Evolutionary conservation across 2,329 filamentous ascomycete species (phyloP).

Genomic region (Fusarium buharicum): DNA sequence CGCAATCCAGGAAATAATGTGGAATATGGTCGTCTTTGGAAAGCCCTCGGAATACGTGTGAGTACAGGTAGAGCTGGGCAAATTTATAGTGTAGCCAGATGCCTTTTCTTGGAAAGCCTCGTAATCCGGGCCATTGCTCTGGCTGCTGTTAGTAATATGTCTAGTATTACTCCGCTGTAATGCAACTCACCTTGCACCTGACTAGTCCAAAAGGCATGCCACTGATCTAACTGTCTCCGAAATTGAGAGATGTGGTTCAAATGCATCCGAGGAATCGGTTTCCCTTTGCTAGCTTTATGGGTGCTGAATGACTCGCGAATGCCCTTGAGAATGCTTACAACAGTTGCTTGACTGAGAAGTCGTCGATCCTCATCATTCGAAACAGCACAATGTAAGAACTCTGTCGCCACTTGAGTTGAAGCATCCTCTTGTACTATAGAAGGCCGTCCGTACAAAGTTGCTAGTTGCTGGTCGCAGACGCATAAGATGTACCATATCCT

Average conservation of each 20-base stretch:
- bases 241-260: constrained; percentile 56
- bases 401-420: constrained; percentile 65
- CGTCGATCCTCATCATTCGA: constrained; percentile 64
- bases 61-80: constrained; percentile 54
- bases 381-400: constrained; percentile 60
- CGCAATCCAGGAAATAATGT: constrained; percentile 45
- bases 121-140: constrained; percentile 52
- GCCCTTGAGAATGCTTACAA: constrained; percentile 66
- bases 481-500: constrained; percentile 70
- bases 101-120: constrained; percentile 52
- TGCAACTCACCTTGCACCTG: constrained; percentile 39
- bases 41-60: constrained; percentile 52
- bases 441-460: constrained; percentile 68
- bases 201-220: constrained; percentile 50
- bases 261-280: constrained; percentile 61
- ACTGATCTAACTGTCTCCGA: constrained; percentile 50
- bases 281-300: constrained; percentile 55
- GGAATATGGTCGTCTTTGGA: constrained; percentile 44
- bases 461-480: constrained; percentile 69
- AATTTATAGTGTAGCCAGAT: constrained; percentile 53
- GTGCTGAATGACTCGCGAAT: constrained; percentile 65
- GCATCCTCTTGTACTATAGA: constrained; percentile 66
- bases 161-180: rapidly evolving
- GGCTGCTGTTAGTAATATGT: not conserved
- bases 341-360: constrained; percentile 65